phyloP scores from a whole-genome alignment of 148 eudicot species.

The Pharnaceum exiguum region DNA sequence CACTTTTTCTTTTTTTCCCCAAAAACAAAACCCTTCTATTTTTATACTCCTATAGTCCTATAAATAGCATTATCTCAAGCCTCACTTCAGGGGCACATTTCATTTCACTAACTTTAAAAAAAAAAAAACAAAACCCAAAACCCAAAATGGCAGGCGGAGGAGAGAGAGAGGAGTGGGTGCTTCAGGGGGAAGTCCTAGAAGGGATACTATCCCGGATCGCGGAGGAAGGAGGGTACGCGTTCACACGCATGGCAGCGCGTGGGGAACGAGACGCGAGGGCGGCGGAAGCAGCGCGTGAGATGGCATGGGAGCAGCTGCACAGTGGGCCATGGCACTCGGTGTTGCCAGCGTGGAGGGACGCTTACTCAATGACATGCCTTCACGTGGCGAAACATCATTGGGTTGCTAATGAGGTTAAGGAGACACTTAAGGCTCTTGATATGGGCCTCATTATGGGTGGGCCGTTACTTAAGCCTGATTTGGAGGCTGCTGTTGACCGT shows the following conservation, averaged over 20 bases:
- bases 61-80: no score
- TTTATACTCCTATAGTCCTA: neutral
- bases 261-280: constrained; percentile 49
- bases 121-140: no score
- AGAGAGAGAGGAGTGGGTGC: constrained; percentile 38
- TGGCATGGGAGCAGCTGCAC: constrained; percentile 99
- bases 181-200: constrained; percentile 30
- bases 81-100: no score
- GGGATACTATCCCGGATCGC: constrained; percentile 46
- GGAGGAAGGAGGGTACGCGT: constrained; percentile 80
- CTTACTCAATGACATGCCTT: constrained; percentile 83
- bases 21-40: neutral
- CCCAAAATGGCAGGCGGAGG: constrained; percentile 10
- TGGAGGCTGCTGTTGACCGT: constrained; percentile 40
- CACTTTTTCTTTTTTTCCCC: neutral
- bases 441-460: constrained; percentile 98
- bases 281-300: constrained; percentile 85
- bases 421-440: constrained; percentile 59
- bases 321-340: constrained; percentile 91
- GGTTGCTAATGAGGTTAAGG: constrained; percentile 34
- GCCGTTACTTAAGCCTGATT: constrained; percentile 37
- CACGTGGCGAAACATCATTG: constrained; percentile 53
- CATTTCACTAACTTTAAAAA: no score
- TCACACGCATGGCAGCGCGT: constrained; percentile 39
- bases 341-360: constrained; percentile 79